Conservation (phyloP, 176 grass and related monocot species). For the Tillandsia fasciculata region DNA sequence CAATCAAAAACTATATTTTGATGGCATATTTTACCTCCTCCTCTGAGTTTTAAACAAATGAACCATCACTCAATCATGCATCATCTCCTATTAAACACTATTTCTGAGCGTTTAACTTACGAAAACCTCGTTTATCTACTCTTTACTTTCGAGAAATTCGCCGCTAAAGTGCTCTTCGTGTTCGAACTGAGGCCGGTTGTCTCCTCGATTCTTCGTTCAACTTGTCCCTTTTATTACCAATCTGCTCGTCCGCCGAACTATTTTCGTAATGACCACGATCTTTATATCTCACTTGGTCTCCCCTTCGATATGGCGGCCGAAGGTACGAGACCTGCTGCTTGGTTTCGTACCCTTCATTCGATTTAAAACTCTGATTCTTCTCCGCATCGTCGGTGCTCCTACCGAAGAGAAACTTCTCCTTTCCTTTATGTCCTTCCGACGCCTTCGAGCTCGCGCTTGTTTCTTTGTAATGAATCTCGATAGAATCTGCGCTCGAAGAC, state of each 20-base stretch:
- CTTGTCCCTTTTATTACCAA: not conserved
- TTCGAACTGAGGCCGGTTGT: constrained; percentile 4
- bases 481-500: constrained; percentile 2
- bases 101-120: too few relatives aligned
- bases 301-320: not conserved
- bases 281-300: not conserved
- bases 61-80: too few relatives aligned
- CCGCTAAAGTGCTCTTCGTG: constrained; percentile 12
- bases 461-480: not conserved
- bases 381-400: too few relatives aligned
- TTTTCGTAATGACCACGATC: not conserved
- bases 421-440: too few relatives aligned
- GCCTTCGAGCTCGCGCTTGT: too few relatives aligned
- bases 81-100: too few relatives aligned
- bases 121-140: not conserved
- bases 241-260: not conserved
- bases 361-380: too few relatives aligned
- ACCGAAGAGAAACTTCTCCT: too few relatives aligned
- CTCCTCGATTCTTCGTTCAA: not conserved
- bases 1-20: too few relatives aligned
- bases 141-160: not conserved
- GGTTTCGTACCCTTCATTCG: not conserved
- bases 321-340: not conserved
- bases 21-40: too few relatives aligned
- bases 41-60: too few relatives aligned